Evolutionary conservation across 768 basidiomycete genomes (phyloP), one percentile per base, ranked within the genome.

Genomic region (Gloeophyllum trabeum): DNA sequence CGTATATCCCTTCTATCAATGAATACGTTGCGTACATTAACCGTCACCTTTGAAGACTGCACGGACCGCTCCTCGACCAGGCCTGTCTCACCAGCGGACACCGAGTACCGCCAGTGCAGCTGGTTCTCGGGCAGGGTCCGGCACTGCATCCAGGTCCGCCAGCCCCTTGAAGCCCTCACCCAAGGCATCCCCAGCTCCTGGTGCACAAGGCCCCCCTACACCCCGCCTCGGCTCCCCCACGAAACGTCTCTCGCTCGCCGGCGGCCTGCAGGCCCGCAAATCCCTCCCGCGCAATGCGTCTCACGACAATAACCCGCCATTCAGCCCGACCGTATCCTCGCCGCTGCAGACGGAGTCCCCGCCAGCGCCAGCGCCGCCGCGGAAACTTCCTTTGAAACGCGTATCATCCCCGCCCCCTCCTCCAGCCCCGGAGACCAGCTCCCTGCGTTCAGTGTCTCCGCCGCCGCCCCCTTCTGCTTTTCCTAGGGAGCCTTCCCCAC

Each of bases 81-180:
- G 50, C 3, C 39, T 63, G 13, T 72, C 73, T 10, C 83, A 87
- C 56, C 74, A 76, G 46, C 71, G 81, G 22, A 76, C 76, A 0
- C 55, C 69, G n/a, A 85, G 75, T 45, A 58, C 61, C 4, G n/a
- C n/a, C n/a, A n/a, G n/a, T n/a, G n/a, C n/a, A n/a, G n/a, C n/a
- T n/a, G n/a, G n/a, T n/a, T n/a, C n/a, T n/a, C n/a, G n/a, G n/a
- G n/a, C n/a, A n/a, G n/a, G n/a, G n/a, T n/a, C n/a, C n/a, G n/a
- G n/a, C n/a, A n/a, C n/a, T n/a, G n/a, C n/a, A n/a, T n/a, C 81
- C 6, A 77, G 84, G 16, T 73, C 84, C 5, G 58, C 61, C 3
- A 87, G 82, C 54, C 85, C 84, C 16, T 66, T 62, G 20, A 80
- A 80, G 53, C 60, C 69, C 13, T 53, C 59, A n/a, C n/a, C n/a